Percentiles rank a stretch among this genome's conserved stretches.
Conservation (phyloP, 805 yeast species). For the Wickerhamomyces rabaulensis region DNA sequence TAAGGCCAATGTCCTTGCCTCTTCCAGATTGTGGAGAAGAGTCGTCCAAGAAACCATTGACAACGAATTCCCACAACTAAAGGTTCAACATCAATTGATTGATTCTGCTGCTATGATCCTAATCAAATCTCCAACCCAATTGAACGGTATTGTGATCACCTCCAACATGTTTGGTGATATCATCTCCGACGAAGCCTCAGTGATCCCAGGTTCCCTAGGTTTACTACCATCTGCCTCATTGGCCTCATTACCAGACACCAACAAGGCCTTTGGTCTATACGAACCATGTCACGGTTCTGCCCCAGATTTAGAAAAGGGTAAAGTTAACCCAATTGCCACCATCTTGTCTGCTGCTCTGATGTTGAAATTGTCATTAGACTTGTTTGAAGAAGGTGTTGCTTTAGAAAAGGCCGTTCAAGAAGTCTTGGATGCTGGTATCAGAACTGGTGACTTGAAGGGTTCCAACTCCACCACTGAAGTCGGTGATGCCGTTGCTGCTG, state of each 20-base stretch:
- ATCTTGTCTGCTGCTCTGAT: constrained; percentile 96
- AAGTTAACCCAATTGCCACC: constrained; percentile 94
- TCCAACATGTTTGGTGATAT: constrained; percentile 98
- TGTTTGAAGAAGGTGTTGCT: constrained; percentile 80
- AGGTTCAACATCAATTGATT: constrained; percentile 88
- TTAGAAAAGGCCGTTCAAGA: constrained; percentile 82
- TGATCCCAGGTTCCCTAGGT: constrained; percentile 96
- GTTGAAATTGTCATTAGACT: constrained; percentile 84
- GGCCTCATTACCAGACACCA: constrained; percentile 94
- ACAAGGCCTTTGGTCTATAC: constrained; percentile 90
- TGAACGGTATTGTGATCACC: constrained; percentile 90
- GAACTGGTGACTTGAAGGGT: constrained; percentile 92
- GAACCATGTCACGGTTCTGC: constrained; percentile 99
- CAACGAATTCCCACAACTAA: constrained; percentile 86
- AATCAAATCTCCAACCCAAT: constrained; percentile 82
- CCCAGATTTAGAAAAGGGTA: constrained; percentile 82
- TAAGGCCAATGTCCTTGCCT: constrained; percentile 95
- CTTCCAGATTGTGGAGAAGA: constrained; percentile 94
- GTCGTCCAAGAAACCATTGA: constrained; percentile 81
- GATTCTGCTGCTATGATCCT: constrained; percentile 99
- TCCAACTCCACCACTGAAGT: constrained; percentile 79
- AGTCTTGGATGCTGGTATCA: constrained; percentile 77
- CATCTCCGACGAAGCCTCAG: constrained; percentile 96
- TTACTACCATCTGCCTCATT: constrained; percentile 91
- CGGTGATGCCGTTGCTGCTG: constrained; percentile 86